phyloP scores from a whole-genome alignment of 371 early-diverging fungal species.

The Mucor circinelloides region DNA sequence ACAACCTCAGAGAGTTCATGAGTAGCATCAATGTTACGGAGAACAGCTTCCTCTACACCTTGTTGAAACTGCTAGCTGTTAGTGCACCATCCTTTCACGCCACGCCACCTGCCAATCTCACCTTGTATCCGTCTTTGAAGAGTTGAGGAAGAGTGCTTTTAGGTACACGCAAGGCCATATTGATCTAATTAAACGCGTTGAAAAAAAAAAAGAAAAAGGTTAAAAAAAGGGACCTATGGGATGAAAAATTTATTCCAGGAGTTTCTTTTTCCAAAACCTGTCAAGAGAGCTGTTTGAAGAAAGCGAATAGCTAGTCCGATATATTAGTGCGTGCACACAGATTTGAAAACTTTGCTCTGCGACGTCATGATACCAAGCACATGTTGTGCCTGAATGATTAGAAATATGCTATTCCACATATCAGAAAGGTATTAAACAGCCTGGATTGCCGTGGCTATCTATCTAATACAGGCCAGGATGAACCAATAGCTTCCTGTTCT shows the following conservation, averaged over 20 bases:
- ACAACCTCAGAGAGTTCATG: constrained; percentile 91
- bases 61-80: constrained; percentile 72
- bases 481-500: too few relatives aligned
- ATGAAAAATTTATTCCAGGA: constrained; percentile 2
- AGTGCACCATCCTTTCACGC: not conserved
- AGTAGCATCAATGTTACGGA: constrained; percentile 92
- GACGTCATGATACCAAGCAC: not conserved
- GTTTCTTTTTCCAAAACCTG: constrained; percentile 4
- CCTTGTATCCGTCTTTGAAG: constrained; percentile 97
- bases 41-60: constrained; percentile 96
- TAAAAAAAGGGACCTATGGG: constrained; percentile 1
- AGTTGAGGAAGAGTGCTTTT: constrained; percentile 86
- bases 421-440: too few relatives aligned
- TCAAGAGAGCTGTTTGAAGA: not conserved
- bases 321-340: too few relatives aligned
- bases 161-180: constrained; percentile 94
- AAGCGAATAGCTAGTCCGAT: not conserved
- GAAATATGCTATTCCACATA: too few relatives aligned
- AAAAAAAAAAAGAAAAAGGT: constrained; percentile 4
- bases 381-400: not conserved
- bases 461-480: too few relatives aligned
- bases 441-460: too few relatives aligned
- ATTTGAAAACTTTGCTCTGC: too few relatives aligned
- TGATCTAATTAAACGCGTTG: constrained; percentile 29
- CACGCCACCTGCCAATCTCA: constrained; percentile 23